These are phyloP conservation scores for Bisporella sp. DNA, from an alignment of 2,329 filamentous ascomycete genomes.

Conservation along the genomic window DNA sequence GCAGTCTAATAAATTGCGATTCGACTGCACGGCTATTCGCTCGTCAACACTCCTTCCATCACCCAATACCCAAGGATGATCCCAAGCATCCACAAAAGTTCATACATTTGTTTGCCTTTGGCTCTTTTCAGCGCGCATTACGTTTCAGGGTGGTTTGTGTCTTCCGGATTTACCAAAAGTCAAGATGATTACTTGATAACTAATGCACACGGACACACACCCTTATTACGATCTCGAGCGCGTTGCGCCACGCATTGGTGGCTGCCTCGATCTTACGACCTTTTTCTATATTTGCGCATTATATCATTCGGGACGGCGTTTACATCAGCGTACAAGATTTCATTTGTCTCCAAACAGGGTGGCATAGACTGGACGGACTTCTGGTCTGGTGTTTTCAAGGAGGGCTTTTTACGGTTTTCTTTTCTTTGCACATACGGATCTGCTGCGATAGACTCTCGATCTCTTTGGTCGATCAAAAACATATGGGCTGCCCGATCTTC, in stretches of 20 bases:
- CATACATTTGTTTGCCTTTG: conserved; percentile 18
- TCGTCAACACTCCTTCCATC: background rate
- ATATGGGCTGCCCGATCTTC: conserved; percentile 19
- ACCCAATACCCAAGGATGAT: conserved; percentile 15
- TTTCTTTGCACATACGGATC: conserved; percentile 24
- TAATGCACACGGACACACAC: conserved; percentile 13
- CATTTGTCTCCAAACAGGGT: conserved; percentile 27
- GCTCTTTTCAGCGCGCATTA: conserved; percentile 23
- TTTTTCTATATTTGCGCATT: conserved; percentile 19
- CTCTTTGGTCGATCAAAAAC: conserved; percentile 17
- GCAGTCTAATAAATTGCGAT: conserved; percentile 30
- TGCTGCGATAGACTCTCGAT: conserved; percentile 21
- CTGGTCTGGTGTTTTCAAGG: conserved; percentile 29
- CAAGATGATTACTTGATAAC: conserved; percentile 23
- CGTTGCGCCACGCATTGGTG: conserved; percentile 24
- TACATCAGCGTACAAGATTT: conserved; percentile 23
- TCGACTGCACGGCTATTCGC: background rate
- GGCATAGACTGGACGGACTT: conserved; percentile 26
- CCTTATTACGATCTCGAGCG: conserved; percentile 28
- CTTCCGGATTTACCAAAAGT: conserved; percentile 14
- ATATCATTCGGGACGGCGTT: conserved; percentile 23
- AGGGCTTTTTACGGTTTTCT: conserved; percentile 22
- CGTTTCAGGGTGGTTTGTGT: conserved; percentile 20
- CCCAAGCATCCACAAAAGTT: conserved; percentile 24
- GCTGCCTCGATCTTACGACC: conserved; percentile 31